Conservation (phyloP, 352 stramenopile genomes). For the Pythium brassicae region DNA sequence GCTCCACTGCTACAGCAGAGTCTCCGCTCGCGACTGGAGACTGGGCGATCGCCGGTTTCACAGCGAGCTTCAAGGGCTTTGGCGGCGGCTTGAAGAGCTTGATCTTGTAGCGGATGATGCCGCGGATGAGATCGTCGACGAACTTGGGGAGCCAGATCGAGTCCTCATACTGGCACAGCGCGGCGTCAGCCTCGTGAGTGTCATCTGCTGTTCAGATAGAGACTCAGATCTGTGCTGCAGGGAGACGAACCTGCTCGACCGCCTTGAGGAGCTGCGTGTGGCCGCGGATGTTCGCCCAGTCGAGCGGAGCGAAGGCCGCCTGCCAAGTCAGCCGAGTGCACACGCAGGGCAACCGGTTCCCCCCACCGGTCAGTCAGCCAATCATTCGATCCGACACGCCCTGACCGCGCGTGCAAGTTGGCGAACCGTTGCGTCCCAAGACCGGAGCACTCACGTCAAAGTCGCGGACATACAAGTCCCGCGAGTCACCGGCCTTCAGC, state of each 20-base stretch:
- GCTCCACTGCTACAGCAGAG: not conserved
- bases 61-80: constrained; percentile 16
- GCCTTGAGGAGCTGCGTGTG: constrained; percentile 42
- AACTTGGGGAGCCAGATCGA: constrained; percentile 66
- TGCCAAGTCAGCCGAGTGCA: not conserved
- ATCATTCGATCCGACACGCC: not conserved
- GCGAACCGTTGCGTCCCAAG: too few species aligned
- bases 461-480: constrained; percentile 63
- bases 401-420: not conserved
- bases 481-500: constrained; percentile 39
- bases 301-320: constrained; percentile 40
- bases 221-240: not conserved
- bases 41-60: not conserved
- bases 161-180: constrained; percentile 42
- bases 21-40: not conserved
- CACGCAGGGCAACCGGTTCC: not conserved
- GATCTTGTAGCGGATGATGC: constrained; percentile 74
- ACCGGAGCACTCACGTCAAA: constrained; percentile 38
- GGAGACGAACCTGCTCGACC: constrained; percentile 39
- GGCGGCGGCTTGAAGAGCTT: constrained; percentile 54
- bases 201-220: not conserved
- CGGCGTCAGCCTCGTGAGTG: not conserved
- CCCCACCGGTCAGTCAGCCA: not conserved
- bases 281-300: constrained; percentile 50
- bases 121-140: constrained; percentile 59